phyloP scores from a whole-genome alignment of 2,329 filamentous ascomycete species.

The Chrysoporthe austroafricana region DNA sequence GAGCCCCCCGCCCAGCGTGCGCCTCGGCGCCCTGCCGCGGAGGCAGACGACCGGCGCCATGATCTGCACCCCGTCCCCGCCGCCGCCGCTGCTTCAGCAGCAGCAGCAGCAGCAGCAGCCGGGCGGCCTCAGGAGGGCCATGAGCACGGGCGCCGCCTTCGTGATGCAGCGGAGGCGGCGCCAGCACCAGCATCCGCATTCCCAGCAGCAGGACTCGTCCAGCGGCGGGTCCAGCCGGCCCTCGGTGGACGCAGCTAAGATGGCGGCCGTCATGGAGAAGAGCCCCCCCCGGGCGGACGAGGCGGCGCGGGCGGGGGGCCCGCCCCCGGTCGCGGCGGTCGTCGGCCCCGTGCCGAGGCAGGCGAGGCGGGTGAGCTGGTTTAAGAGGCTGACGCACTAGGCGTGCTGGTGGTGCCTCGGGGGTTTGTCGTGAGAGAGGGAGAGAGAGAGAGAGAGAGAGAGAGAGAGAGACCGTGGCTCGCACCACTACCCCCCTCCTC shows the following conservation, averaged over 20 bases:
- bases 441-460: too few species aligned
- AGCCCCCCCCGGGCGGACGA: too few species aligned
- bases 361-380: slow-evolving; percentile 28
- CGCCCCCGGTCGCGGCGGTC: not conserved
- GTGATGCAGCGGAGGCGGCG: slow-evolving; percentile 48
- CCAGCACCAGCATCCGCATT: too few species aligned
- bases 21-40: slow-evolving; percentile 26
- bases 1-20: slow-evolving; percentile 5
- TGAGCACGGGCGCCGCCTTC: slow-evolving; percentile 52
- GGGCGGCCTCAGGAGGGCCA: slow-evolving; percentile 41
- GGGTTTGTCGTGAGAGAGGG: not conserved
- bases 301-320: too few species aligned
- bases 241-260: not conserved
- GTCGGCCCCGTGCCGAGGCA: slow-evolving; percentile 19
- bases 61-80: slow-evolving; percentile 1
- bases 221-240: not conserved
- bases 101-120: slow-evolving; percentile 5
- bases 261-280: not conserved
- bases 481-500: not conserved
- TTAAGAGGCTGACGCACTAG: slow-evolving; percentile 29
- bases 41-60: slow-evolving; percentile 25
- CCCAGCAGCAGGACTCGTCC: slow-evolving; percentile 24
- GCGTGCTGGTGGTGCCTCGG: slow-evolving; percentile 12
- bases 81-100: not conserved
- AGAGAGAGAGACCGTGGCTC: not conserved